Evolutionary conservation across 1,139 yeast genomes (phyloP).

Genomic region (Candida tetrigidarum): DNA sequence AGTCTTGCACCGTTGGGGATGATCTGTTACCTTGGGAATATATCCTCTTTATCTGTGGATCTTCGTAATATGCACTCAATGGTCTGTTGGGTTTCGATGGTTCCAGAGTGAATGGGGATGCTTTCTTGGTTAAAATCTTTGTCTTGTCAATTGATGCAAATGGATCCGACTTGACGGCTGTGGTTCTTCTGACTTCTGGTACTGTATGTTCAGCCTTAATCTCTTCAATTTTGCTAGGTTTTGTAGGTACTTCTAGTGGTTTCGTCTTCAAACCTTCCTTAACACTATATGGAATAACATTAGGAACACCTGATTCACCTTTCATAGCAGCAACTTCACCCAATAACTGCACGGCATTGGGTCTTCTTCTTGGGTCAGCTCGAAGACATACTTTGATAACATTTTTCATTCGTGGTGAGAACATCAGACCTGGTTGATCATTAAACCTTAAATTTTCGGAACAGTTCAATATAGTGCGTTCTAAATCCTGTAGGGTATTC

Average conservation of each 20-base stretch:
- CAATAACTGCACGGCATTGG: slow-evolving; percentile 71
- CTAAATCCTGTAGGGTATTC: slow-evolving; percentile 41
- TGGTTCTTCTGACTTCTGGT: neutral
- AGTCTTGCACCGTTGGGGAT: slow-evolving; percentile 36
- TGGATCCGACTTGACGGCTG: slow-evolving; percentile 29
- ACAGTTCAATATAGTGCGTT: slow-evolving; percentile 40
- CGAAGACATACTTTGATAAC: slow-evolving; percentile 65
- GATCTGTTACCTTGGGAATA: slow-evolving; percentile 24
- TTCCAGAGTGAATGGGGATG: slow-evolving; percentile 14
- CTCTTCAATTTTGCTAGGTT: neutral
- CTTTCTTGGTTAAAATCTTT: slow-evolving; percentile 20
- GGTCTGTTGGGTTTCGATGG: slow-evolving; percentile 16
- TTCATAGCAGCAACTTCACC: slow-evolving; percentile 70
- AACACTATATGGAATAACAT: slow-evolving; percentile 43
- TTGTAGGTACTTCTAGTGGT: slow-evolving; percentile 2
- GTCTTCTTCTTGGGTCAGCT: slow-evolving; percentile 72
- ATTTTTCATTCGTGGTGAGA: slow-evolving; percentile 53
- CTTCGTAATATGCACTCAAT: slow-evolving; percentile 18
- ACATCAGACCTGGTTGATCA: slow-evolving; percentile 43
- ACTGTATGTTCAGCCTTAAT: slow-evolving; percentile 1
- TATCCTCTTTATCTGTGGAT: slow-evolving; percentile 12
- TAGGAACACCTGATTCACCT: slow-evolving; percentile 56
- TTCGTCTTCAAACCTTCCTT: slow-evolving; percentile 17
- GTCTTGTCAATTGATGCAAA: slow-evolving; percentile 45
- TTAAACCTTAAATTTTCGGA: slow-evolving; percentile 36